These are phyloP conservation scores for Colletotrichum tanaceti DNA, from an alignment of 2,329 filamentous ascomycete genomes.

Conservation along the genomic window DNA sequence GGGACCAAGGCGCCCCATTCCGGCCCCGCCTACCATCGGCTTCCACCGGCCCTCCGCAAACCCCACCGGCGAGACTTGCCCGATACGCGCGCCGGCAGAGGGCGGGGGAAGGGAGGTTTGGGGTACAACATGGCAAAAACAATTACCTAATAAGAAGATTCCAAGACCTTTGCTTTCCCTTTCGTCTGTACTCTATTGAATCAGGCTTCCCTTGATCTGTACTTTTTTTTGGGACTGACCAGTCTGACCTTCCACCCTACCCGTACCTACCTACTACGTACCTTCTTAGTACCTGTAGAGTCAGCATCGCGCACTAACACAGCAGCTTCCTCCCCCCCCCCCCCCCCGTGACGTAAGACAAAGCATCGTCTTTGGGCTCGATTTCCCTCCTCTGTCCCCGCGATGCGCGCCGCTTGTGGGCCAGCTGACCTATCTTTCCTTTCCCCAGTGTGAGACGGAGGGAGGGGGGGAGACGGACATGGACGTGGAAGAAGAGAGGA, in stretches of 20 bases:
- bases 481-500: background rate
- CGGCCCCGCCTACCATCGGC: slow-evolving; percentile 39
- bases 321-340: background rate
- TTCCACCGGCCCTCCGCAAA: slow-evolving; percentile 33
- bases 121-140: background rate
- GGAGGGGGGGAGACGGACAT: background rate
- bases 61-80: slow-evolving; percentile 29
- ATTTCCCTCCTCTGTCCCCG: background rate
- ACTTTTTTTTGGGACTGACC: background rate
- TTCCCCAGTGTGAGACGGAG: slow-evolving; percentile 10
- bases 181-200: no score
- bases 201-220: background rate
- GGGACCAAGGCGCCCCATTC: background rate
- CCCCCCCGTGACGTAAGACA: slow-evolving; percentile 37
- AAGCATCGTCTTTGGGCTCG: slow-evolving; percentile 12
- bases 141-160: slow-evolving; percentile 38
- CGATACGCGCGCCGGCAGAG: slow-evolving; percentile 16
- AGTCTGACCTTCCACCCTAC: no score
- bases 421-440: slow-evolving; percentile 28
- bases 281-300: no score
- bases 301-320: slow-evolving; percentile 13
- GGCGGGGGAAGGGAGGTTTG: background rate
- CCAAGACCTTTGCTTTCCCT: background rate
- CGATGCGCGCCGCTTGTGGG: slow-evolving; percentile 24
- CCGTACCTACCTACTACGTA: no score